phyloP scores from a whole-genome alignment of 2,329 filamentous ascomycete species.

The Curvularia hawaiiensis region DNA sequence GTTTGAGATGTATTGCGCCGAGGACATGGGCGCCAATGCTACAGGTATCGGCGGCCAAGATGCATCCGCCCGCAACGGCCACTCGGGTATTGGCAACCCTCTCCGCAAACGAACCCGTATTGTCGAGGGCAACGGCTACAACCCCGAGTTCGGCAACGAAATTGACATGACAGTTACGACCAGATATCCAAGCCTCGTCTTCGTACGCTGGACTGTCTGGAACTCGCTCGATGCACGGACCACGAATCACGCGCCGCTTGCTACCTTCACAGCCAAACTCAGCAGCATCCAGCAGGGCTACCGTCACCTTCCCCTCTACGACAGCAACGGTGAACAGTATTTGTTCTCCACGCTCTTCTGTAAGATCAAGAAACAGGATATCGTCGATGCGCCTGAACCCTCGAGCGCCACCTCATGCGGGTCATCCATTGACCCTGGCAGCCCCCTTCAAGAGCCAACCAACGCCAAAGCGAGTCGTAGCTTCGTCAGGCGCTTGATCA shows the following conservation, averaged over 20 bases:
- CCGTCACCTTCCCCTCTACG: conserved; percentile 86
- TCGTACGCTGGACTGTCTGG: conserved; percentile 91
- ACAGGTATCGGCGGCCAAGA: conserved; percentile 70
- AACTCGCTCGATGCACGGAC: conserved; percentile 79
- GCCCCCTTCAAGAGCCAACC: conserved; percentile 39
- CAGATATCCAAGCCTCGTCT: conserved; percentile 92
- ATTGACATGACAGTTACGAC: conserved; percentile 85
- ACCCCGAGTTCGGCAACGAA: conserved; percentile 81
- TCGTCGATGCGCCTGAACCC: conserved; percentile 48
- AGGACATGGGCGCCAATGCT: conserved; percentile 82
- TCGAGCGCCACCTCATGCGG: conserved; percentile 28
- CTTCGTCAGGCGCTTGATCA: conserved; percentile 51
- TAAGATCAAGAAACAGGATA: conserved; percentile 71
- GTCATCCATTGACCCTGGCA: conserved; percentile 36
- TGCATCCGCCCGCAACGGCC: conserved; percentile 66
- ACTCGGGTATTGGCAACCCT: conserved; percentile 71
- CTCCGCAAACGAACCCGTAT: conserved; percentile 81
- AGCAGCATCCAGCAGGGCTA: conserved; percentile 89
- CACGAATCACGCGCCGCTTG: conserved; percentile 70
- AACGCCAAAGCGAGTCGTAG: conserved; percentile 39
- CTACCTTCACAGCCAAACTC: conserved; percentile 91
- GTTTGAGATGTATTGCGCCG: conserved; percentile 91
- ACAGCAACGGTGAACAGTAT: conserved; percentile 88
- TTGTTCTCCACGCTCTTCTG: conserved; percentile 95
- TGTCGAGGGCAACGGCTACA: conserved; percentile 88